Percentiles rank a stretch among this genome's conserved stretches.
These are phyloP conservation scores for Pseudocercospora crystallina DNA, from an alignment of 2,329 filamentous ascomycete genomes.

Conservation along the genomic window DNA sequence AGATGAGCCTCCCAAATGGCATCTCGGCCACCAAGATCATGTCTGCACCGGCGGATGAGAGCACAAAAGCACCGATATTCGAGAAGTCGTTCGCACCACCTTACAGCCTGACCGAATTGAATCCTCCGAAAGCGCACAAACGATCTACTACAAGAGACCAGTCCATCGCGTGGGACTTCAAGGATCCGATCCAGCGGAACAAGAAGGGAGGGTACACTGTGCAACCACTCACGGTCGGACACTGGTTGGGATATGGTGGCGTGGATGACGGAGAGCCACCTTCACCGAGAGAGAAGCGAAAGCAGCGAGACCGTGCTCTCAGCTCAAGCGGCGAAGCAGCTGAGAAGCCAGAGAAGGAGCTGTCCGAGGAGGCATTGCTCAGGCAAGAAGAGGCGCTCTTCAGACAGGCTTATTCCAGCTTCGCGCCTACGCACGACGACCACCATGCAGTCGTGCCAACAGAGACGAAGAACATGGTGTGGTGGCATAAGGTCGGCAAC, in stretches of 20 bases:
- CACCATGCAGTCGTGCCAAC: slow-evolving; percentile 68
- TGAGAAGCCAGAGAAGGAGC: slow-evolving; percentile 21
- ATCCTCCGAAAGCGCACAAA: slow-evolving; percentile 68
- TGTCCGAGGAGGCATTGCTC: slow-evolving; percentile 44
- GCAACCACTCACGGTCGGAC: slow-evolving; percentile 64
- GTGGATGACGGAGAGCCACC: slow-evolving; percentile 42
- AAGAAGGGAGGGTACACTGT: slow-evolving; percentile 61
- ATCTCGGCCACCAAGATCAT: slow-evolving; percentile 68
- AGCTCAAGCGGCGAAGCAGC: slow-evolving; percentile 63
- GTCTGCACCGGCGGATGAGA: slow-evolving; percentile 48
- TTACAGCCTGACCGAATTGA: slow-evolving; percentile 62
- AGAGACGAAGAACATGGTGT: slow-evolving; percentile 65
- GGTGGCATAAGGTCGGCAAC: slow-evolving; percentile 73
- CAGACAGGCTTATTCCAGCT: slow-evolving; percentile 74
- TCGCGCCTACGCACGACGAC: slow-evolving; percentile 74
- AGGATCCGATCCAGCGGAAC: slow-evolving; percentile 29
- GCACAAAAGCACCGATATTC: slow-evolving; percentile 60
- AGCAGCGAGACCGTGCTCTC: slow-evolving; percentile 70
- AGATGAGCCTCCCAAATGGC: slow-evolving; percentile 70
- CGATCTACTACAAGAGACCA: slow-evolving; percentile 61
- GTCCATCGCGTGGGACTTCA: slow-evolving; percentile 49
- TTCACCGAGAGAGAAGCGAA: slow-evolving; percentile 65
- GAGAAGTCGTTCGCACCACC: slow-evolving; percentile 74
- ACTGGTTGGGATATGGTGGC: slow-evolving; percentile 61
- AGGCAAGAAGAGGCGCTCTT: slow-evolving; percentile 71